Base-by-base conservation (phyloP, 169 alveolate genomes). In the Plasmodium ovale region DNA sequence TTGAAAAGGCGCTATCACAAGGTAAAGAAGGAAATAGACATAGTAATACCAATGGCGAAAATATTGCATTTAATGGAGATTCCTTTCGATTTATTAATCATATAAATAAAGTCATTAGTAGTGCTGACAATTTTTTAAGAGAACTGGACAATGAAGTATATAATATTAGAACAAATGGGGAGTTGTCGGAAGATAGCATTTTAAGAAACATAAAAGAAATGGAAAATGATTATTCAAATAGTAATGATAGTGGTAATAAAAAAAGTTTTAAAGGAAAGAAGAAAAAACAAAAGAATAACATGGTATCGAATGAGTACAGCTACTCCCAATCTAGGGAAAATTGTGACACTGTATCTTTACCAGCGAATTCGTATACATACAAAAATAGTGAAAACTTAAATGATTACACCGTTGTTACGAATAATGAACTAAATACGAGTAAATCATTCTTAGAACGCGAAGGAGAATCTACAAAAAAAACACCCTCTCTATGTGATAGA, bases 1-100 rank as follows among this genome's bases (percentile, higher is more conserved):
- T 82, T 82, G 90, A 82, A 65, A 82, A 65, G 62, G 90, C 72
- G 9, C 47, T 82, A 56, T 21, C 29, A 27, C 82, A 82, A 68
- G 4, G 14, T 49, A 25, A 39, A 14, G 51, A 42, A 1, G 84
- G 51, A 3, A 82, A 65, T 16, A 65, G 4, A 5, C 7, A 21
- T 3, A 31, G 65, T 29, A 35, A 69, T 53, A 44, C 16, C 53
- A 19, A 44, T 9, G 44, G 47, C 27, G 72, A 39, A 4, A 27
- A 44, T 25, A 27, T 1, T 27, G 14, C 33, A 23, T 39, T 72
- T 39, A 74, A 47, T 62, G 73, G 29, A 69, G 9, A 23, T 27
- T n/a, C 42, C 33, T 47, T 58, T 31, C 23, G 39, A 10, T 49
- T 82, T 49, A 53, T 33, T 42, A 65, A 53, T 70, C 90, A 82